Evolutionary conservation across 2,329 filamentous ascomycete genomes (phyloP), one percentile per base, ranked within the genome.

Genomic region (Colletotrichum tanaceti): DNA sequence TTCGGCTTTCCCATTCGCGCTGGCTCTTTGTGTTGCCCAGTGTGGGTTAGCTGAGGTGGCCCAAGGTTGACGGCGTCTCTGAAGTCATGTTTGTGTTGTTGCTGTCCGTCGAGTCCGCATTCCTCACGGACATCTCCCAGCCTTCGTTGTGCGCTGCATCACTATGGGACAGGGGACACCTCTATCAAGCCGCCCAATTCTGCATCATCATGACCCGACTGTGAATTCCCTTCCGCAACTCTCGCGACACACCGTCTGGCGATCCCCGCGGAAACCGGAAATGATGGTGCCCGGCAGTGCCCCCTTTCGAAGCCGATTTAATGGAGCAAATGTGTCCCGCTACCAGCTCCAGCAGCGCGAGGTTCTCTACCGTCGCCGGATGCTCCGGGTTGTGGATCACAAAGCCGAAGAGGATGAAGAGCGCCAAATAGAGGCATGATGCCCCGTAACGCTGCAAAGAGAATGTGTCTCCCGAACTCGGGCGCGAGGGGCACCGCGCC

Each of bases 401-500:
- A 28, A 73, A 71, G 55, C 73, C 73, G 39, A 74, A 73, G 18
- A 74, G 64, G 53, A 73, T 71, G 43, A 73, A 74, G 2, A 74
- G 53, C 1, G 72, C 72, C 13, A n/a, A 68, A 64, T 24, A 74
- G 35, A 3, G 72, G 72, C 58, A 71, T 67, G 39, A 69, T 55
- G 4, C n/a, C 52, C 70, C 13, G 71, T 61, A 16, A 73, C 66
- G 35, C 73, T 74, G 53, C 5, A 13, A 20, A 10, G 2, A 13
- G n/a, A 20, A 9, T 7, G 44, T 10, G 44, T 4, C 13, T 22
- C 2, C n/a, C n/a, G n/a, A n/a, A n/a, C 52, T 78, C 77, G 3
- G 77, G 77, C 22, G 73, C 65, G 11, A 71, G 52, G 13, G 79
- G 79, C 28, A 81, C 73, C 1, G 75, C 72, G 62, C n/a, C 74